Evolutionary conservation across 441 rosid genomes (phyloP).

Genomic region (Erysimum pusillum): DNA sequence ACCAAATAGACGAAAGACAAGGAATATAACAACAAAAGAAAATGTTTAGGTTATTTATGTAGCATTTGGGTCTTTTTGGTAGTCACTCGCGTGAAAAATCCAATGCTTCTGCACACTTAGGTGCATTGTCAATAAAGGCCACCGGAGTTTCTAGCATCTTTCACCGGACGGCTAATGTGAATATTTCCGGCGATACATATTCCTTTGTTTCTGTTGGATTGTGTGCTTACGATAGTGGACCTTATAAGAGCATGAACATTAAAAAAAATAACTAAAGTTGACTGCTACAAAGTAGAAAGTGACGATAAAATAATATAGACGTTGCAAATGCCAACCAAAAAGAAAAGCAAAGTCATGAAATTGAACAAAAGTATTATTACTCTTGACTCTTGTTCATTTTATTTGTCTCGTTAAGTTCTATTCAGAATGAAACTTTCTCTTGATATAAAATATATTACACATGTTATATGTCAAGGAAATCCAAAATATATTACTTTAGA

Average conservation of each 20-base stretch:
- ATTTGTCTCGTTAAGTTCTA: neutral
- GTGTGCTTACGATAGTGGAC: neutral
- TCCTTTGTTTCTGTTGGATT: neutral
- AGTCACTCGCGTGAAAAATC: neutral
- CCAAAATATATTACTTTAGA: neutral
- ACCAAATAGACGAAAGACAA: constrained; percentile 17
- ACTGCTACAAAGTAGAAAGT: neutral
- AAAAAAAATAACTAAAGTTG: neutral
- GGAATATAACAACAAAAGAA: constrained; percentile 5
- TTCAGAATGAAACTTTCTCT: neutral
- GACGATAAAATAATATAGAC: neutral
- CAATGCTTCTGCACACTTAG: constrained; percentile 11
- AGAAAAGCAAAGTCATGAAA: neutral
- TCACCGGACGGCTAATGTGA: neutral
- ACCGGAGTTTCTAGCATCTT: neutral
- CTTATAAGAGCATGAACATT: neutral
- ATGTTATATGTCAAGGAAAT: neutral
- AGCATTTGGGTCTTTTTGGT: constrained; percentile 10
- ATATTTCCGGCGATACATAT: neutral
- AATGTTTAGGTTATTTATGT: constrained; percentile 8
- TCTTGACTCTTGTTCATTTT: neutral
- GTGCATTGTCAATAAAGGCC: constrained; percentile 1
- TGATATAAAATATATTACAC: neutral
- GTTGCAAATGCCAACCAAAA: neutral
- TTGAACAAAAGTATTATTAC: no score